Evolutionary conservation across 805 yeast species (phyloP).

Genomic region (Candida endomychidarum): DNA sequence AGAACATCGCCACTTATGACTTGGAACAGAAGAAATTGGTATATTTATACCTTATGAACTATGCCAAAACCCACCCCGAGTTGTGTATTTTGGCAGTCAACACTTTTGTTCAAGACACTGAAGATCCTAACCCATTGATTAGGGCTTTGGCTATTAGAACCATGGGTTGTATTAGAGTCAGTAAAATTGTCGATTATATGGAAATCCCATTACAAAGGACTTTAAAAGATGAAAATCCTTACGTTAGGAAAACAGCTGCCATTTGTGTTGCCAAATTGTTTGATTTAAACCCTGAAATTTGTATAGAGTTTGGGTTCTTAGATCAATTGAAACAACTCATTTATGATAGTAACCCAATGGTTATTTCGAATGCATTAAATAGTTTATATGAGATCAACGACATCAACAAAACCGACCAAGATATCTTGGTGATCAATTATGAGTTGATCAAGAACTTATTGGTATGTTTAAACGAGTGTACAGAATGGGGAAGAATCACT

Average conservation of each 20-base stretch:
- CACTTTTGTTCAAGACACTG: constrained; percentile 92
- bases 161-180: constrained; percentile 97
- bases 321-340: constrained; percentile 64
- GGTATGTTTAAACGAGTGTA: constrained; percentile 89
- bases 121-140: constrained; percentile 94
- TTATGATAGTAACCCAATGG: constrained; percentile 93
- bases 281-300: constrained; percentile 76
- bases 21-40: constrained; percentile 95
- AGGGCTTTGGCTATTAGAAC: constrained; percentile 96
- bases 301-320: constrained; percentile 85
- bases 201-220: constrained; percentile 86
- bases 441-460: constrained; percentile 60
- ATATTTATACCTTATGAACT: constrained; percentile 92
- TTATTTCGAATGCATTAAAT: constrained; percentile 89
- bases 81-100: constrained; percentile 93
- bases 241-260: constrained; percentile 96
- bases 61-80: constrained; percentile 96
- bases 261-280: constrained; percentile 94
- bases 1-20: constrained; percentile 95
- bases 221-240: constrained; percentile 89
- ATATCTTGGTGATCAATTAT: constrained; percentile 37
- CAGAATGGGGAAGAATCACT: constrained; percentile 98
- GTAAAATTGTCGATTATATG: constrained; percentile 92
- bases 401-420: constrained; percentile 46
- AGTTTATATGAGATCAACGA: constrained; percentile 83